Percentiles rank a stretch among this genome's conserved stretches.
These are phyloP conservation scores for Breviolum minutum DNA, from an alignment of 73 alveolate genomes.

Conservation along the genomic window DNA sequence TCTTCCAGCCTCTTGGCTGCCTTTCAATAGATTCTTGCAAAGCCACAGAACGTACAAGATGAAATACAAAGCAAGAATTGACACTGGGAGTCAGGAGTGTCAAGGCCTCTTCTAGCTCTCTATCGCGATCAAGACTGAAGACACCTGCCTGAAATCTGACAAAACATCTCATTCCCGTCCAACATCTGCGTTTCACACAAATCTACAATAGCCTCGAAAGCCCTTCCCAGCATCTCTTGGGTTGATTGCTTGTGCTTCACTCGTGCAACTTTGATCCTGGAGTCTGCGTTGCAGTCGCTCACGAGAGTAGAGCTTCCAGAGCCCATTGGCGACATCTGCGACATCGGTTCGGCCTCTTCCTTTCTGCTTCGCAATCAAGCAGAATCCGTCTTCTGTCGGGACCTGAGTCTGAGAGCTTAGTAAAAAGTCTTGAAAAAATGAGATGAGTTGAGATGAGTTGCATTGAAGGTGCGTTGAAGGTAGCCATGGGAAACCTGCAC, in stretches of 20 bases:
- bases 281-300: background rate
- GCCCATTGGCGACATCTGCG: background rate
- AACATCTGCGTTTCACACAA: background rate
- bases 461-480: background rate
- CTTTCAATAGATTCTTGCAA: background rate
- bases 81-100: background rate
- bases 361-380: constrained; percentile 74
- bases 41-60: background rate
- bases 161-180: background rate
- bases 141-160: constrained; percentile 57
- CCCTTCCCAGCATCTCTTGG: constrained; percentile 82
- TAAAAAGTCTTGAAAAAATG: too few species aligned
- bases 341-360: constrained; percentile 18
- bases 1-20: constrained; percentile 85
- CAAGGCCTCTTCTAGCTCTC: constrained; percentile 76
- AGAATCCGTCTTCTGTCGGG: constrained; percentile 83
- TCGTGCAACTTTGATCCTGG: constrained; percentile 81
- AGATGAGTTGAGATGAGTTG: background rate
- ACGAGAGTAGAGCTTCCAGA: background rate
- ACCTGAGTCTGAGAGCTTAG: background rate
- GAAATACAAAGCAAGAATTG: background rate
- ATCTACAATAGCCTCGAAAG: constrained; percentile 29
- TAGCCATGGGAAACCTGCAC: too few species aligned
- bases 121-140: constrained; percentile 82
- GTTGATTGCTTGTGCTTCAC: constrained; percentile 74